A percentile compares a stretch with the other conserved stretches of the same genome.
Conservation (phyloP, 192 early-diverging fungal genomes). For the Coemansia sp. region DNA sequence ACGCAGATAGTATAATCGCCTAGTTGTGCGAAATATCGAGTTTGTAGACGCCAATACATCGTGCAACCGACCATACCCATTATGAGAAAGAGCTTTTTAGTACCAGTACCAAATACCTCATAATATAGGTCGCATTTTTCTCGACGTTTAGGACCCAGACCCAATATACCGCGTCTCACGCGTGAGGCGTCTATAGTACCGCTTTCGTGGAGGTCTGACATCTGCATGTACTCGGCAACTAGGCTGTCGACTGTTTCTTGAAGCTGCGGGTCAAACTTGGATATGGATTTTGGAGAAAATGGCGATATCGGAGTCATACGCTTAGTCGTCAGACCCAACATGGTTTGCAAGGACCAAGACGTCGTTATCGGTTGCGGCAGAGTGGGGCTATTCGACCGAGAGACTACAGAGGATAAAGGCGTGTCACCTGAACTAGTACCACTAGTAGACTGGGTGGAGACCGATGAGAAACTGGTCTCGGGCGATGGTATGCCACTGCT, state of each 20-base stretch:
- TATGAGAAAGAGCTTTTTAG: conserved; percentile 69
- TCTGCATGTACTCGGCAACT: conserved; percentile 29
- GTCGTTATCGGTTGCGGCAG: background rate
- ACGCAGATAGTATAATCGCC: conserved; percentile 72
- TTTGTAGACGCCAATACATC: conserved; percentile 60
- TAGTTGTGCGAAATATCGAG: conserved; percentile 65
- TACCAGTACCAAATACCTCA: conserved; percentile 74
- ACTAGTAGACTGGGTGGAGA: background rate
- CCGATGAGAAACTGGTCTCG: conserved; percentile 1
- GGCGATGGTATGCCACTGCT: background rate
- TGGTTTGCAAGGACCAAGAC: conserved; percentile 1
- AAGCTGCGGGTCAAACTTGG: background rate
- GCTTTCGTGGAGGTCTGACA: conserved; percentile 19
- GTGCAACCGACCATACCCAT: conserved; percentile 64
- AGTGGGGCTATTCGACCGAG: background rate
- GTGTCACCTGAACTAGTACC: background rate
- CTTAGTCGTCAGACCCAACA: background rate
- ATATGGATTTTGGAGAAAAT: background rate
- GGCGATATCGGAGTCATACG: background rate
- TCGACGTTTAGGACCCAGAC: conserved; percentile 13
- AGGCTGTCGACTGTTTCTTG: conserved; percentile 1
- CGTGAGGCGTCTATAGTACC: conserved; percentile 30
- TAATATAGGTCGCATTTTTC: conserved; percentile 66
- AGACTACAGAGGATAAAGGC: background rate
- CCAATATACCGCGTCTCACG: conserved; percentile 3